These are phyloP conservation scores for Podosphaera fusca DNA, from an alignment of 2,329 filamentous ascomycete genomes.

Conservation along the genomic window DNA sequence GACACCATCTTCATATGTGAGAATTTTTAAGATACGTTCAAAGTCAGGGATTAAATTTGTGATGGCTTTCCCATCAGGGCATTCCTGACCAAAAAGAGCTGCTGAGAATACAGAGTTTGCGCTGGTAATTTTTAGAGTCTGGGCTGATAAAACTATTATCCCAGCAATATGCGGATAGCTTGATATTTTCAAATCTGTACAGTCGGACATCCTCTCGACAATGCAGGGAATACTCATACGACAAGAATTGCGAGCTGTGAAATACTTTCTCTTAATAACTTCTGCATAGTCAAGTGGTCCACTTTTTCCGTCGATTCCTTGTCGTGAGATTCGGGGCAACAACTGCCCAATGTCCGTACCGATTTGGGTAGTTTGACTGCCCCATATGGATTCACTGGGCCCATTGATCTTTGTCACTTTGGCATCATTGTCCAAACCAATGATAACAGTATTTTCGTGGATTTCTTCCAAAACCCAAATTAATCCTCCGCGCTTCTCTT, in stretches of 20 bases:
- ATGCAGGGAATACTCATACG: conserved; percentile 67
- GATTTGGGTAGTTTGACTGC: conserved; percentile 37
- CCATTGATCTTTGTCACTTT: conserved; percentile 46
- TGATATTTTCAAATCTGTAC: conserved; percentile 58
- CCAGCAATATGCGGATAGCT: conserved; percentile 95
- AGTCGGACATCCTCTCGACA: conserved; percentile 46
- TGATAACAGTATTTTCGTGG: conserved; percentile 66
- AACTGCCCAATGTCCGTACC: conserved; percentile 58
- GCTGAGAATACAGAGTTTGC: conserved; percentile 89
- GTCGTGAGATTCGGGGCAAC: conserved; percentile 60
- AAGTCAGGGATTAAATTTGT: conserved; percentile 69
- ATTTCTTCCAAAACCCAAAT: conserved; percentile 99
- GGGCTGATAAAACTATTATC: conserved; percentile 75
- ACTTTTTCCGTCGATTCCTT: conserved; percentile 44
- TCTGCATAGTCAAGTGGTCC: conserved; percentile 60
- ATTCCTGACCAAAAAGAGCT: conserved; percentile 72
- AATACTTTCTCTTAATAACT: conserved; percentile 49
- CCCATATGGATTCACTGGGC: conserved; percentile 74
- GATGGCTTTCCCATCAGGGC: conserved; percentile 59
- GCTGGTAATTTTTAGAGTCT: conserved; percentile 59
- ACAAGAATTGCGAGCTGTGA: conserved; percentile 59
- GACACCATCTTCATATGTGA: conserved; percentile 72
- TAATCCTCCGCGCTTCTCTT: conserved; percentile 78
- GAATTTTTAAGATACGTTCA: conserved; percentile 55
- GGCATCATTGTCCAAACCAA: conserved; percentile 59